A percentile compares a stretch with the other conserved stretches of the same genome.
phyloP scores from a whole-genome alignment of 352 stramenopile species.

The Phytophthora cactorum region DNA sequence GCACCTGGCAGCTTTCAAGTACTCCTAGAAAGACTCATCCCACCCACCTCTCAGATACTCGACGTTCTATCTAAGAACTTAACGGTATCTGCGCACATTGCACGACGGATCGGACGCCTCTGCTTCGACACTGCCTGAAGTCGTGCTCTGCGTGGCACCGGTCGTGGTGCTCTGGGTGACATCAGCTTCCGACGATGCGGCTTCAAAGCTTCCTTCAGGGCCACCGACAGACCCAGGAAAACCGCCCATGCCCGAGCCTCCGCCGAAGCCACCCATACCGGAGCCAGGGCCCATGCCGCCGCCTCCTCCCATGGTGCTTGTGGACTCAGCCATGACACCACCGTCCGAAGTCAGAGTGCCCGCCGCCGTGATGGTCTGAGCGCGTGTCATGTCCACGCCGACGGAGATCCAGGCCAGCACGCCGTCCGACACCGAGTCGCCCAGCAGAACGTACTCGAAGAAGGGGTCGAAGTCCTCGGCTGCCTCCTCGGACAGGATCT shows the following conservation, averaged over 20 bases:
- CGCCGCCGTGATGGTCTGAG: slow-evolving; percentile 26
- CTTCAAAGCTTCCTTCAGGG: slow-evolving; percentile 9
- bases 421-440: slow-evolving; percentile 37
- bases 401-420: slow-evolving; percentile 28
- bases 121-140: slow-evolving; percentile 8
- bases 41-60: too few species aligned
- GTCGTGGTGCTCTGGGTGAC: slow-evolving; percentile 15
- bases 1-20: too few species aligned
- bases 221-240: slow-evolving; percentile 23
- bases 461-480: slow-evolving; percentile 40
- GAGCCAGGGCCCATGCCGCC: slow-evolving; percentile 6
- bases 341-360: slow-evolving; percentile 23
- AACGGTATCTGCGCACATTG: too few species aligned
- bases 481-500: slow-evolving; percentile 36
- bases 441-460: slow-evolving; percentile 42
- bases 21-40: too few species aligned
- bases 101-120: slow-evolving; percentile 16
- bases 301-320: slow-evolving; percentile 7
- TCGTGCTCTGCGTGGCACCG: slow-evolving; percentile 15
- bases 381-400: slow-evolving; percentile 31
- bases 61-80: too few species aligned
- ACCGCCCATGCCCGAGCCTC: slow-evolving; percentile 13
- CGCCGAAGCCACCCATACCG: slow-evolving; percentile 21
- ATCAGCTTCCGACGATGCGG: slow-evolving; percentile 3
- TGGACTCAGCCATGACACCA: slow-evolving; percentile 27